Conservation (phyloP, 1,284 basidiomycete species). For the Salmacisia buchloeana region DNA sequence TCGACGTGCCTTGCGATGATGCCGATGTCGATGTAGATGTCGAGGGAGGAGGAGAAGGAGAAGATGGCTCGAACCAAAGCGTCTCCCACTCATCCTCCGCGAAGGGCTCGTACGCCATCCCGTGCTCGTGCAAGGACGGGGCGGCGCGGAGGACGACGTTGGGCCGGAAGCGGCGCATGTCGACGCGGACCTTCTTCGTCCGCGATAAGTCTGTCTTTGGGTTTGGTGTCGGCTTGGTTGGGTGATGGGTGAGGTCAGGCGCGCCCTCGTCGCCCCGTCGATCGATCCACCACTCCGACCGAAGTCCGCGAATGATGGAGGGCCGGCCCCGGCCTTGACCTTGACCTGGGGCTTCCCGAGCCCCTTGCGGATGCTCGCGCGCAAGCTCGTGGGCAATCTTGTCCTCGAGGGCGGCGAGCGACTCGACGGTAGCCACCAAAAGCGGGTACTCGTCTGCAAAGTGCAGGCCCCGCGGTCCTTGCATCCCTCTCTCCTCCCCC, state of each 20-base stretch:
- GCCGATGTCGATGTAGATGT: not conserved
- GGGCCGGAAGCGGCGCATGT: slow-evolving; percentile 29
- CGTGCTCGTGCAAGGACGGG: not conserved
- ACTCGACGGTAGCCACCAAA: slow-evolving; percentile 26
- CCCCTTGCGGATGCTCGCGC: no score
- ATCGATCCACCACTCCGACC: no score
- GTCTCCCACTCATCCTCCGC: slow-evolving; percentile 33
- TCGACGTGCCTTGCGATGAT: no score
- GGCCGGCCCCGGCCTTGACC: no score
- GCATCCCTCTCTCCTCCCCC: slow-evolving; percentile 12
- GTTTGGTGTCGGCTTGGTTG: no score
- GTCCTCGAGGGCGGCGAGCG: slow-evolving; percentile 17
- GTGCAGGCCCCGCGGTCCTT: slow-evolving; percentile 24
- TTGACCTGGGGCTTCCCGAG: not conserved
- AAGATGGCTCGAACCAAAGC: slow-evolving; percentile 20
- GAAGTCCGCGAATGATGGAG: no score
- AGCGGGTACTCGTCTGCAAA: slow-evolving; percentile 42
- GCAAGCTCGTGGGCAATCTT: slow-evolving; percentile 21
- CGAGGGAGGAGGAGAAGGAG: not conserved
- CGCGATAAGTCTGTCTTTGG: no score
- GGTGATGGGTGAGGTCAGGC: not conserved
- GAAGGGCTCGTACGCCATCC: slow-evolving; percentile 13
- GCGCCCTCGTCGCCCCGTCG: no score
- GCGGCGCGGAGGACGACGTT: slow-evolving; percentile 28
- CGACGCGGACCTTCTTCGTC: slow-evolving; percentile 10